Base-by-base conservation (phyloP, 2,329 filamentous ascomycete genomes). In the Hypoxylon sp. region DNA sequence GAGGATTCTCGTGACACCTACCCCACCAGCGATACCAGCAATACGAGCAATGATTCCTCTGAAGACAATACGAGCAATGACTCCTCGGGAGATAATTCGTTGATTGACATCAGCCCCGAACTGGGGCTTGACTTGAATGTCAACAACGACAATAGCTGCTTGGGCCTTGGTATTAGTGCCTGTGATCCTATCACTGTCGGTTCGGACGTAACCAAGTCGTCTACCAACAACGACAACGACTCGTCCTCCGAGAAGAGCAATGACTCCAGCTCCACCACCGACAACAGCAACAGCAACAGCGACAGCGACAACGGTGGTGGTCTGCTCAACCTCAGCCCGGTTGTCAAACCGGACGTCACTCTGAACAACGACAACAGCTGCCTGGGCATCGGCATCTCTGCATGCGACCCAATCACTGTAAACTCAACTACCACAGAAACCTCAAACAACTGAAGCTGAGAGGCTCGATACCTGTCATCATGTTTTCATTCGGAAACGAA, bases 341-440 rank as follows among this genome's bases (percentile, higher is more conserved):
- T 13, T 5, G n/a, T 71, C 17, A 60, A 63, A 0, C 73, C 72
- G 0, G 63, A 64, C 1, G 7, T 72, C 41, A 58, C 56, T 43
- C 36, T 74, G 1, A 57, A 34, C 58, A 69, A 68, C 62, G 63
- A 63, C 32, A 73, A 75, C 60, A 67, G 61, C 62, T 75, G 72
- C 34, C 28, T 38, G 19, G 73, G 73, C 21, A 38, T 75, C 17
- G 73, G 73, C 25, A 69, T 74, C 45, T 73, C 70, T 0, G 73
- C 68, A 2, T 75, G 72, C 36, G 73, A 75, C 43, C 73, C 72
- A 21, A 74, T 74, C 57, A 75, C 72, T 6, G 73, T 75, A 9
- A 36, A 65, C 50, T 70, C 68, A 14, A 52, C 28, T 6, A 56
- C 53, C 13, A 56, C 41, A 11, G 41, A 56, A 14, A 56, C 38